Percentiles rank a stretch among this genome's conserved stretches.
Evolutionary conservation across 1,139 yeast species (phyloP).

Genomic region (Protomyces lactucae-debilis): DNA sequence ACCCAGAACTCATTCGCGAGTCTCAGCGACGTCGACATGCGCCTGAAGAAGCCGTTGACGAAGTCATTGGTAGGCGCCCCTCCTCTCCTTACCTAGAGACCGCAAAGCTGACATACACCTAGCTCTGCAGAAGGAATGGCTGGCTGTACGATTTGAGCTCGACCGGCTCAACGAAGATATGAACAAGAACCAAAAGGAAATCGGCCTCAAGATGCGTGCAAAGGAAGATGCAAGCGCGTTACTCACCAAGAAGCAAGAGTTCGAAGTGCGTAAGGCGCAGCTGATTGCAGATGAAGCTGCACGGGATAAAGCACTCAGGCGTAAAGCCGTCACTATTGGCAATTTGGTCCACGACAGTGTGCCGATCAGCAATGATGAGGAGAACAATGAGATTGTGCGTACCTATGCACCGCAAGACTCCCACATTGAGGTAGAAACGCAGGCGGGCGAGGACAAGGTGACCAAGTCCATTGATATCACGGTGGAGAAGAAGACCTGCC

Average conservation of each 20-base stretch:
- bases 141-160: constrained; percentile 59
- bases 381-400: constrained; percentile 75
- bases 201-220: constrained; percentile 85
- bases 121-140: constrained; percentile 15
- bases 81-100: too few species aligned
- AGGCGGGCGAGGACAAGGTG: background rate
- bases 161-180: constrained; percentile 84
- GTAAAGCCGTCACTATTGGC: constrained; percentile 84
- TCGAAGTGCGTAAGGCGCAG: constrained; percentile 64
- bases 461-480: constrained; percentile 35
- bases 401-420: constrained; percentile 73
- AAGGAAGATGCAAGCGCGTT: constrained; percentile 90
- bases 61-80: constrained; percentile 64
- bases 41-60: constrained; percentile 90
- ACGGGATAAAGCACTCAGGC: constrained; percentile 68
- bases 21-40: constrained; percentile 95
- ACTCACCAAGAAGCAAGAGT: constrained; percentile 69
- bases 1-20: constrained; percentile 78
- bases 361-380: constrained; percentile 77
- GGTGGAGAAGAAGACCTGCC: constrained; percentile 59
- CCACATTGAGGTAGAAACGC: background rate
- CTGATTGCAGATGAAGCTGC: constrained; percentile 65
- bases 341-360: constrained; percentile 91
- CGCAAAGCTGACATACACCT: background rate
- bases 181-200: constrained; percentile 84